Percentiles rank a stretch among this genome's conserved stretches.
Evolutionary conservation across 139 green algal species (phyloP).

Genomic region (Chlamydomonas schloesseri): DNA sequence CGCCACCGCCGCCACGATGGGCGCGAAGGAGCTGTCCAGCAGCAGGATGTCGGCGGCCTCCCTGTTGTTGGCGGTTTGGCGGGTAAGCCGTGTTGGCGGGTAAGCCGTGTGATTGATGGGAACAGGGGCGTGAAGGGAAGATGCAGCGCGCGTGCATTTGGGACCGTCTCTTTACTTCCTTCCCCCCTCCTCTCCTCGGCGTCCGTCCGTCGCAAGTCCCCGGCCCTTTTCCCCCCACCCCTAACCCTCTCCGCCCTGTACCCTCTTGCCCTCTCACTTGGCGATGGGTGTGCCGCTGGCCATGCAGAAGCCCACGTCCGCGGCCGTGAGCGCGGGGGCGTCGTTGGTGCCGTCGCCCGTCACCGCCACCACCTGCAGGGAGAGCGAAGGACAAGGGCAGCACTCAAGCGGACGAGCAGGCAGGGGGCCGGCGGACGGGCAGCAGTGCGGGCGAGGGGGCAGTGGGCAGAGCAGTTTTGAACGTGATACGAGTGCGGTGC

Average conservation of each 20-base stretch:
- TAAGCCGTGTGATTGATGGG: constrained; percentile 76
- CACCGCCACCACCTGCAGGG: constrained; percentile 44
- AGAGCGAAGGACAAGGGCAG: not conserved
- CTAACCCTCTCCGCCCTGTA: not conserved
- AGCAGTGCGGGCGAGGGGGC: too few species aligned
- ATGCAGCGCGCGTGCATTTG: too few species aligned
- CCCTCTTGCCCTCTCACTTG: constrained; percentile 31
- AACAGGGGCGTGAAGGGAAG: not conserved
- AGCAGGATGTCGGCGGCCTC: constrained; percentile 93
- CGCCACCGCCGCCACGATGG: constrained; percentile 84
- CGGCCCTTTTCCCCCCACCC: not conserved
- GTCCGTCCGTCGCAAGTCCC: too few species aligned
- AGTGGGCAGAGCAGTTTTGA: too few species aligned
- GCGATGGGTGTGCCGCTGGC: constrained; percentile 84
- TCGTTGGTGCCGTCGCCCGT: constrained; percentile 93
- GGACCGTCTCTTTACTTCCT: too few species aligned
- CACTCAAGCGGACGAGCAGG: too few species aligned
- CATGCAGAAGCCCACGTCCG: constrained; percentile 94
- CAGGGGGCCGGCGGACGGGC: too few species aligned
- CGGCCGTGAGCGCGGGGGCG: constrained; percentile 84
- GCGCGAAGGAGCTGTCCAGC: constrained; percentile 92
- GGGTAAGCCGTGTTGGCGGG: not conserved
- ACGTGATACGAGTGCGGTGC: too few species aligned
- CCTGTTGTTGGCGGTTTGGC: constrained; percentile 68
- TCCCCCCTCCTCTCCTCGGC: too few species aligned